phyloP scores from a whole-genome alignment of 495 filamentous ascomycete genomes.

The Talaromyces borbonicus region DNA sequence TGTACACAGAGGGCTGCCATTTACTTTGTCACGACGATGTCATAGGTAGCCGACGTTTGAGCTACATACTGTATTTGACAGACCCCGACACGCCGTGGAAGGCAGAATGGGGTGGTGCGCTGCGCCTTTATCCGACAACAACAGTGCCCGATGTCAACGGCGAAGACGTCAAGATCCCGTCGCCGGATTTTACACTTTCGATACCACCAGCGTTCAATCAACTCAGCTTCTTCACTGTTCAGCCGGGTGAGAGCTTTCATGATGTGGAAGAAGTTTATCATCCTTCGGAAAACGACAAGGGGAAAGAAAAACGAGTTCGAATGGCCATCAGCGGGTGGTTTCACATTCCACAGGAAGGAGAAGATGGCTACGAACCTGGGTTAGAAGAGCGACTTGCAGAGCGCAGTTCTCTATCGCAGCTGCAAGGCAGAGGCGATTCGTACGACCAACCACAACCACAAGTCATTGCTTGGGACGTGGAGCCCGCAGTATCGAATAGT shows the following conservation, averaged over 20 bases:
- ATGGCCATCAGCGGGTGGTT: slow-evolving; percentile 99
- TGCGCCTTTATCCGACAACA: slow-evolving; percentile 78
- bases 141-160: slow-evolving; percentile 53
- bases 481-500: slow-evolving; percentile 15
- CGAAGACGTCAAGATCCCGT: slow-evolving; percentile 62
- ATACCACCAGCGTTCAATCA: slow-evolving; percentile 97
- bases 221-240: slow-evolving; percentile 94
- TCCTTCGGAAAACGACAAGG: slow-evolving; percentile 50
- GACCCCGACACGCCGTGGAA: slow-evolving; percentile 90
- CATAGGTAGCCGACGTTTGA: slow-evolving; percentile 84
- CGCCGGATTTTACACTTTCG: slow-evolving; percentile 59
- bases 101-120: slow-evolving; percentile 84
- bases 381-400: slow-evolving; percentile 80
- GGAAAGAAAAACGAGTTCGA: slow-evolving; percentile 60
- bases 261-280: slow-evolving; percentile 97
- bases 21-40: slow-evolving; percentile 97
- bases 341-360: slow-evolving; percentile 91
- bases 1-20: slow-evolving; percentile 94
- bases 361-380: slow-evolving; percentile 84
- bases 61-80: slow-evolving; percentile 94
- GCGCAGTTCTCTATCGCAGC: slow-evolving; percentile 79
- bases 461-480: slow-evolving; percentile 32
- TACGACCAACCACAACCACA: slow-evolving; percentile 70
- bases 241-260: slow-evolving; percentile 94
- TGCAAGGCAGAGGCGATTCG: slow-evolving; percentile 81